A percentile compares a stretch with the other conserved stretches of the same genome.
Conservation (phyloP, 2,329 filamentous ascomycete genomes). For the Microcyclosporella mali region DNA sequence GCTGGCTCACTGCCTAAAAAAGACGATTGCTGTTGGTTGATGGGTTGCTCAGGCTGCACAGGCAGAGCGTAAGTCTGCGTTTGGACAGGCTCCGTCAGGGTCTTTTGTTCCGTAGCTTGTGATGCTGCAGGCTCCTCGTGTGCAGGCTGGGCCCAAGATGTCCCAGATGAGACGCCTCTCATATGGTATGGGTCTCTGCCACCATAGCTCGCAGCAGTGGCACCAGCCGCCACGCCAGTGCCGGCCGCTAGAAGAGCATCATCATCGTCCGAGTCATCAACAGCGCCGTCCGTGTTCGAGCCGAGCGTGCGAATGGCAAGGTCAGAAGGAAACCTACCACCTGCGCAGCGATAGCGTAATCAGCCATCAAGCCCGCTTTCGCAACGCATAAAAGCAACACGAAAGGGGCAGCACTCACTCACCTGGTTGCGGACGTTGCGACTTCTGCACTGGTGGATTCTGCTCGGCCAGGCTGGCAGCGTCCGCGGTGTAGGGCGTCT, state of each 20-base stretch:
- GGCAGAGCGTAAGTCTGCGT: constrained; percentile 23
- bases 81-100: constrained; percentile 10
- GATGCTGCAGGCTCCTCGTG: constrained; percentile 21
- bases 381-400: constrained; percentile 12
- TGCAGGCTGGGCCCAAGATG: neutral
- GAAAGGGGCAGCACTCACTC: constrained; percentile 41
- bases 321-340: constrained; percentile 86
- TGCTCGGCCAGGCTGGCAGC: constrained; percentile 36
- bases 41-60: constrained; percentile 14
- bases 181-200: constrained; percentile 28
- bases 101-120: constrained; percentile 3
- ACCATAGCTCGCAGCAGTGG: constrained; percentile 19
- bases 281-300: constrained; percentile 65
- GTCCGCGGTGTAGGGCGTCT: constrained; percentile 59
- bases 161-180: constrained; percentile 7
- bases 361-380: neutral
- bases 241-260: constrained; percentile 48
- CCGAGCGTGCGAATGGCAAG: constrained; percentile 69
- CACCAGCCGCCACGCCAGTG: constrained; percentile 31
- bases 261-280: constrained; percentile 61
- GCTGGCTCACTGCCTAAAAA: constrained; percentile 25
- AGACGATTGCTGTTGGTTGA: constrained; percentile 20
- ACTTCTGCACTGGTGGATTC: constrained; percentile 36
- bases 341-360: constrained; percentile 13
- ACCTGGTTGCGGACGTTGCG: constrained; percentile 77